Evolutionary conservation across 2,329 filamentous ascomycete species (phyloP).

Genomic region (Pseudocercospora cruenta): DNA sequence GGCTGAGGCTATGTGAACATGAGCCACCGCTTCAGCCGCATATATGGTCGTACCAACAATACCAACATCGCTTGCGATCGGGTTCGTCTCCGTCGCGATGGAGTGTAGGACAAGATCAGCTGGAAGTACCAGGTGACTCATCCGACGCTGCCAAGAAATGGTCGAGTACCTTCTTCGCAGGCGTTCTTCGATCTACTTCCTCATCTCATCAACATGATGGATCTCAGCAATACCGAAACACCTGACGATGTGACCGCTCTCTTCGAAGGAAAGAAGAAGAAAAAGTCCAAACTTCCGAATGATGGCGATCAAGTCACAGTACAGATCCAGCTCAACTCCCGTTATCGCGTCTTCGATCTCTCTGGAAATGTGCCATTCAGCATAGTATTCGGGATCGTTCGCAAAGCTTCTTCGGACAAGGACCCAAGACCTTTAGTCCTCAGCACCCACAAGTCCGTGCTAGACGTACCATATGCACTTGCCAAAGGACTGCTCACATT

Average conservation of each 20-base stretch:
- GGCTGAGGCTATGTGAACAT: not conserved
- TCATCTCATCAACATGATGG: not conserved
- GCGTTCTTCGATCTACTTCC: not conserved
- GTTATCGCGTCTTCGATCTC: constrained; percentile 24
- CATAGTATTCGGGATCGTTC: constrained; percentile 26
- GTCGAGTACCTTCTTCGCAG: not conserved
- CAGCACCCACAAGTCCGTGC: constrained; percentile 14
- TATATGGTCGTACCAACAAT: not conserved
- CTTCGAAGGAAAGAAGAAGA: not conserved
- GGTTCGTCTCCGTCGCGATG: not conserved
- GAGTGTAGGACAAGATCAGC: not conserved
- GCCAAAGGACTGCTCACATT: constrained; percentile 22
- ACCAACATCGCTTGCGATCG: not conserved
- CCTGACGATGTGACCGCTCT: not conserved
- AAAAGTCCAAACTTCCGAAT: not conserved
- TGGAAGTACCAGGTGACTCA: not conserved
- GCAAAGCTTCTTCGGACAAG: constrained; percentile 16
- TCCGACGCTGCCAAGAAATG: not conserved
- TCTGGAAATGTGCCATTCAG: constrained; percentile 27
- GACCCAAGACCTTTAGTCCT: constrained; percentile 23
- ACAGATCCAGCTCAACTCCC: not conserved
- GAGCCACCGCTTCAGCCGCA: not conserved
- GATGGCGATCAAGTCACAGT: not conserved
- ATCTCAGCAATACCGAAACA: not conserved
- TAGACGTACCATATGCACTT: constrained; percentile 27